Evolutionary conservation across 768 basidiomycete genomes (phyloP), one percentile per base, ranked within the genome.

Genomic region (Dioszegia hungarica): DNA sequence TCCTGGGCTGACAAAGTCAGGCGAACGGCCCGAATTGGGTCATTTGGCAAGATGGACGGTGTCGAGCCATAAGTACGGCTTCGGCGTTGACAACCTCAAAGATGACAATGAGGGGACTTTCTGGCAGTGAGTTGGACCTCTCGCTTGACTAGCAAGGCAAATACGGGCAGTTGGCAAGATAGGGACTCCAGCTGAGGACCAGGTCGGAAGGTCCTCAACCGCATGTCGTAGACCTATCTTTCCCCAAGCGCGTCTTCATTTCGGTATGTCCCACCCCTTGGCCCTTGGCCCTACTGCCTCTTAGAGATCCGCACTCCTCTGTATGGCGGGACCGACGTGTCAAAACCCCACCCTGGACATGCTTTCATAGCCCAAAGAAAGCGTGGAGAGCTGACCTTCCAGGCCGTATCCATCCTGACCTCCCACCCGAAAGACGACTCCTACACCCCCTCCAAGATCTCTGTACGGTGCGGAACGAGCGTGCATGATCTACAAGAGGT

Each of bases 1-100:
- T n/a, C n/a, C n/a, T n/a, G 43, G 25, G 43, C 43, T 44, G 43
- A 44, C 25, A 20, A 25, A 27, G 4, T 8, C 17, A 46, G 45
- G 45, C 5, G 68, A 66, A 15, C 60, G 68, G 44, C 71, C 74
- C 34, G 78, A 79, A 53, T 59, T 99, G 51, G 91, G 91, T 9
- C 81, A 84, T 39, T 82, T 89, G 31, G 95, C 89, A 40, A 87
- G 87, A 66, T 99, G 94, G 95, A 87, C 90, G 11, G 94, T 98
- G 2, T 97, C 93, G 12, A 92, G 89, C 0, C 90, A 84, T 78
- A 99, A 99, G 75, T 95, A 93, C 61, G 93, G 93, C 0, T 97
- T 93, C 73, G 92, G 94, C 8, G 85, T 90, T 36, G 91, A 95
- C 71, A 92, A 92, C 75, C 79, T 98, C 40, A 82, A 85, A 25